Evolutionary conservation across 108 stramenopile genomes (phyloP).

Genomic region (Pseudonitzschia pungens): DNA sequence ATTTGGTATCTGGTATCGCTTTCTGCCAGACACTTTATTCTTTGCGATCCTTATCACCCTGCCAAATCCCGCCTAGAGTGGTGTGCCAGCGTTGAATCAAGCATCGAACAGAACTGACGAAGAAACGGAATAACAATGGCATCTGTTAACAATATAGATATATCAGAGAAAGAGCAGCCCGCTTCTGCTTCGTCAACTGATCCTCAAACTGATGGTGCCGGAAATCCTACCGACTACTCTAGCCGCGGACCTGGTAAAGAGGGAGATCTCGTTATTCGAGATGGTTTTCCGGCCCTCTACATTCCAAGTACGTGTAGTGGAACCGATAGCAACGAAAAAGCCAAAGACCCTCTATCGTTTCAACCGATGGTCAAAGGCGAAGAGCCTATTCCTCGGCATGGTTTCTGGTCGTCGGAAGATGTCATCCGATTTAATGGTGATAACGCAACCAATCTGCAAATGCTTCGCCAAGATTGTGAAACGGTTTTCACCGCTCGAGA

Average conservation of each 20-base stretch:
- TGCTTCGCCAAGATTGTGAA: constrained; percentile 60
- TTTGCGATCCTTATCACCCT: too few relatives aligned
- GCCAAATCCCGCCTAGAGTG: too few relatives aligned
- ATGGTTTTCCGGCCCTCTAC: constrained; percentile 54
- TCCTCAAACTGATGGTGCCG: not conserved
- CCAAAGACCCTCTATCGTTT: constrained; percentile 11
- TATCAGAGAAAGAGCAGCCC: not conserved
- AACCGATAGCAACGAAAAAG: constrained; percentile 5
- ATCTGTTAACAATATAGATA: not conserved
- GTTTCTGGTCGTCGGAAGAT: constrained; percentile 60
- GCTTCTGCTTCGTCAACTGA: not conserved
- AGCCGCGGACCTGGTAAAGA: constrained; percentile 12
- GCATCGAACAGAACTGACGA: too few relatives aligned
- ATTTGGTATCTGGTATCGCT: too few relatives aligned
- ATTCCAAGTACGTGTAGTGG: constrained; percentile 10
- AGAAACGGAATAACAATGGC: not conserved
- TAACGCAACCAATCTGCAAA: constrained; percentile 23
- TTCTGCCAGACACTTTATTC: too few relatives aligned
- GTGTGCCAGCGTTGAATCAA: too few relatives aligned
- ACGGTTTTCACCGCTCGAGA: constrained; percentile 78
- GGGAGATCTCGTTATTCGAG: constrained; percentile 54
- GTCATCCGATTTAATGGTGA: constrained; percentile 35
- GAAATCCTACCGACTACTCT: not conserved
- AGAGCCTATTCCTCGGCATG: constrained; percentile 62
- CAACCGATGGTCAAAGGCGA: constrained; percentile 38